Percentiles rank a stretch among this genome's conserved stretches.
Evolutionary conservation across 352 stramenopile genomes (phyloP).

Genomic region (Thraustochytrium striatum): DNA sequence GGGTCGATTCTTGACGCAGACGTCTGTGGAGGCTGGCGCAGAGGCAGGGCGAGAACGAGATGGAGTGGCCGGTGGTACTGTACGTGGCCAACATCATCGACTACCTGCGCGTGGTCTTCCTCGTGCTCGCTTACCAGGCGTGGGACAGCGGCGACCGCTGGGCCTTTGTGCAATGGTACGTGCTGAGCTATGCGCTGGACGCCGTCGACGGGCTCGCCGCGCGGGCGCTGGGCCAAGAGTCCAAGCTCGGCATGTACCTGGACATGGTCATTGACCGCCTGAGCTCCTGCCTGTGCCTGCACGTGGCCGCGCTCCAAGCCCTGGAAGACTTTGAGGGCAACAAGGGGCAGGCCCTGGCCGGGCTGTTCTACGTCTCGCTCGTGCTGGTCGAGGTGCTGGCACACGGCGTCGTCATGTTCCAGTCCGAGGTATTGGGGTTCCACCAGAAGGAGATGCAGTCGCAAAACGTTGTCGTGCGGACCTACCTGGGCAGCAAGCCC

Average conservation of each 20-base stretch:
- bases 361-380: slow-evolving; percentile 10
- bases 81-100: slow-evolving; percentile 50
- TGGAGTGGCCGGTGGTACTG: slow-evolving; percentile 41
- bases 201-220: slow-evolving; percentile 35
- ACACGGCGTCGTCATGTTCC: slow-evolving; percentile 45
- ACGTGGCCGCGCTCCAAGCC: slow-evolving; percentile 9
- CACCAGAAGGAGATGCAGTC: slow-evolving; percentile 48
- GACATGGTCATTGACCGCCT: slow-evolving; percentile 47
- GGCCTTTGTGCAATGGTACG: slow-evolving; percentile 11
- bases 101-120: slow-evolving; percentile 37
- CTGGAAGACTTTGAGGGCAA: slow-evolving; percentile 3
- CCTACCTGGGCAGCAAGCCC: slow-evolving; percentile 45
- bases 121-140: slow-evolving; percentile 21
- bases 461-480: not conserved
- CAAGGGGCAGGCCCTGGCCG: not conserved
- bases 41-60: no score
- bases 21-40: no score
- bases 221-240: slow-evolving; percentile 37
- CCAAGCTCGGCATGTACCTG: slow-evolving; percentile 47
- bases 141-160: not conserved
- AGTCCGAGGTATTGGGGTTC: slow-evolving; percentile 11
- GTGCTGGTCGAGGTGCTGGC: slow-evolving; percentile 42
- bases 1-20: no score
- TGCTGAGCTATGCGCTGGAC: slow-evolving; percentile 42
- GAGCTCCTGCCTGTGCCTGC: slow-evolving; percentile 14